Evolutionary conservation across 2,329 filamentous ascomycete species (phyloP).

Genomic region (Pyricularia sp.): DNA sequence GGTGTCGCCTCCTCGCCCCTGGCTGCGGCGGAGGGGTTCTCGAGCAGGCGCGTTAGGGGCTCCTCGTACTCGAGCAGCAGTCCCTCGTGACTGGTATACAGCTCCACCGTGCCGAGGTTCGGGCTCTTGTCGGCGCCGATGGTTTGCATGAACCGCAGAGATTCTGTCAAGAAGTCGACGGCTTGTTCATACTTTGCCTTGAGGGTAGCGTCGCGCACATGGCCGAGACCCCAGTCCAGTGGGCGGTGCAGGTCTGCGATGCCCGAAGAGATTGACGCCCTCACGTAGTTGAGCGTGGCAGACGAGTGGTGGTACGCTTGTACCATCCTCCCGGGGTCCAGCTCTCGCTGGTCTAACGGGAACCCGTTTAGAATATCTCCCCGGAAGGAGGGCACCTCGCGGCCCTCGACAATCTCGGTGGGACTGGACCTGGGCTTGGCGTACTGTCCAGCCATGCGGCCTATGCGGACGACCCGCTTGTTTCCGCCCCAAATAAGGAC

Average conservation of each 20-base stretch:
- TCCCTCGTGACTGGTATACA: conserved; percentile 93
- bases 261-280: conserved; percentile 73
- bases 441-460: conserved; percentile 94
- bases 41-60: conserved; percentile 67
- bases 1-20: conserved; percentile 14
- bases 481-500: conserved; percentile 83
- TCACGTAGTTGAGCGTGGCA: conserved; percentile 87
- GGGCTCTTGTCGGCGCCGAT: conserved; percentile 81
- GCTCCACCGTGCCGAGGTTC: conserved; percentile 81
- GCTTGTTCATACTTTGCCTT: conserved; percentile 81
- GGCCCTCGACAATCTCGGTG: conserved; percentile 56
- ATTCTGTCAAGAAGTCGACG: conserved; percentile 79
- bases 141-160: conserved; percentile 86
- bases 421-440: conserved; percentile 90
- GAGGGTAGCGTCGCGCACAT: conserved; percentile 74
- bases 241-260: conserved; percentile 91
- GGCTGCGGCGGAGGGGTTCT: conserved; percentile 28
- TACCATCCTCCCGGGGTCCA: conserved; percentile 78
- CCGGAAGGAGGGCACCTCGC: conserved; percentile 76
- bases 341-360: conserved; percentile 60
- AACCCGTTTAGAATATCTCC: conserved; percentile 95
- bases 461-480: conserved; percentile 84
- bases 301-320: conserved; percentile 94
- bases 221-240: conserved; percentile 88
- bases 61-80: conserved; percentile 93